A percentile compares a stretch with the other conserved stretches of the same genome.
Evolutionary conservation across 1,139 yeast genomes (phyloP).

Genomic region (Hansenula sp.): DNA sequence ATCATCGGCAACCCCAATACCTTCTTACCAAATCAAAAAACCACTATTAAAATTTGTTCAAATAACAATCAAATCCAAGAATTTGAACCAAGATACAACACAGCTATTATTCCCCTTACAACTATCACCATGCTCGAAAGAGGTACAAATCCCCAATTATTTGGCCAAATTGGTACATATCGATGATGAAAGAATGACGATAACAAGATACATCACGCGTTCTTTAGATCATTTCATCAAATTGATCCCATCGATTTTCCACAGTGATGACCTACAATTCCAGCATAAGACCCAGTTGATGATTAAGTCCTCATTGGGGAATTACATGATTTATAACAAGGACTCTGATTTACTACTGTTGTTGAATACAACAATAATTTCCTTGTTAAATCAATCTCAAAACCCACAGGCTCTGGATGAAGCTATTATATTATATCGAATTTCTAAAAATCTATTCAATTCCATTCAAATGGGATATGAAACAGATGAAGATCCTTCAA

Average conservation of each 20-base stretch:
- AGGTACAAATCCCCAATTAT: not conserved
- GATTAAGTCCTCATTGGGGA: not conserved
- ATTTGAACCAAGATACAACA: not conserved
- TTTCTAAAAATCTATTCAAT: not conserved
- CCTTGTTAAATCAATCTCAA: not conserved
- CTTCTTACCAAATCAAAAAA: not conserved
- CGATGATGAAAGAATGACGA: not conserved
- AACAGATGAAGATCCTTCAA: not conserved
- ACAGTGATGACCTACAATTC: not conserved
- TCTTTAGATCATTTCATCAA: not conserved
- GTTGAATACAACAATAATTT: not conserved
- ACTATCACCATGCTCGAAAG: not conserved
- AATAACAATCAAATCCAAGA: not conserved
- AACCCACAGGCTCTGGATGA: not conserved
- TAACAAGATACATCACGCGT: not conserved
- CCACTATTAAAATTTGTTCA: not conserved
- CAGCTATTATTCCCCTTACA: not conserved
- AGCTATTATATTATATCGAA: not conserved
- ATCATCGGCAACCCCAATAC: not conserved
- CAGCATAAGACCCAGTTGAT: not conserved
- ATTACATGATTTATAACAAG: not conserved
- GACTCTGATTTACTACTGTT: not conserved
- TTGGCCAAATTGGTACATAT: not conserved
- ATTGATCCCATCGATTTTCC: not conserved
- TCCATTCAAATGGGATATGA: not conserved